Evolutionary conservation across 139 green algal species (phyloP).

Genomic region (Coccomyxa sp.): DNA sequence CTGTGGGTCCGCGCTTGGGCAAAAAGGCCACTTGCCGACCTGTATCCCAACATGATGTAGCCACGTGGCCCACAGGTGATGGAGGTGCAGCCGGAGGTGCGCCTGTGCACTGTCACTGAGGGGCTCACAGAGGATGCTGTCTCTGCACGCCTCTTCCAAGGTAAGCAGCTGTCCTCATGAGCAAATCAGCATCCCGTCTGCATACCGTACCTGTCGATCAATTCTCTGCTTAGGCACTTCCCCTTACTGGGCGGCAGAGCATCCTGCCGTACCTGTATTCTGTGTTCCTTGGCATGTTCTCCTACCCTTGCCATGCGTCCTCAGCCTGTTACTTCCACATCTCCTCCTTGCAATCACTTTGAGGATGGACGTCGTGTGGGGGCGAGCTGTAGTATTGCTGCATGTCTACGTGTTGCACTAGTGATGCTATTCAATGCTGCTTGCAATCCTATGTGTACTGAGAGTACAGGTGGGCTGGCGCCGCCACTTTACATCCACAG

Average conservation of each 20-base stretch:
- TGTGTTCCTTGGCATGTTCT: neutral
- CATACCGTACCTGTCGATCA: no score
- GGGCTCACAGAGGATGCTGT: constrained; percentile 68
- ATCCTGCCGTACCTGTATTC: neutral
- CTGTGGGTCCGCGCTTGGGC: no score
- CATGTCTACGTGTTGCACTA: no score
- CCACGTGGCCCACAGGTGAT: constrained; percentile 32
- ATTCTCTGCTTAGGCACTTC: no score
- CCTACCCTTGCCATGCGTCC: neutral
- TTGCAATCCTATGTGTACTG: no score
- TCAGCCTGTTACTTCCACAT: neutral
- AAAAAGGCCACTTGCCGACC: neutral
- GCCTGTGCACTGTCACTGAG: constrained; percentile 36
- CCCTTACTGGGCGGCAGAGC: no score
- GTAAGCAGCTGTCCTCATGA: no score
- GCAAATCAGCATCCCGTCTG: no score
- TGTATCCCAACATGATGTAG: neutral
- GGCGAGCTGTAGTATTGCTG: no score
- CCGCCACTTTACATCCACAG: constrained; percentile 54
- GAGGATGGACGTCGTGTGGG: no score
- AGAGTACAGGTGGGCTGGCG: constrained; percentile 32
- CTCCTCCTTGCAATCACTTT: no score
- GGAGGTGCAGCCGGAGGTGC: constrained; percentile 39
- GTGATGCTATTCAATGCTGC: no score
- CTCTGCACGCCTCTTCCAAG: constrained; percentile 36